A percentile compares a stretch with the other conserved stretches of the same genome.
Evolutionary conservation across 176 grass and related monocot species (phyloP).

Genomic region (Themeda triandra): DNA sequence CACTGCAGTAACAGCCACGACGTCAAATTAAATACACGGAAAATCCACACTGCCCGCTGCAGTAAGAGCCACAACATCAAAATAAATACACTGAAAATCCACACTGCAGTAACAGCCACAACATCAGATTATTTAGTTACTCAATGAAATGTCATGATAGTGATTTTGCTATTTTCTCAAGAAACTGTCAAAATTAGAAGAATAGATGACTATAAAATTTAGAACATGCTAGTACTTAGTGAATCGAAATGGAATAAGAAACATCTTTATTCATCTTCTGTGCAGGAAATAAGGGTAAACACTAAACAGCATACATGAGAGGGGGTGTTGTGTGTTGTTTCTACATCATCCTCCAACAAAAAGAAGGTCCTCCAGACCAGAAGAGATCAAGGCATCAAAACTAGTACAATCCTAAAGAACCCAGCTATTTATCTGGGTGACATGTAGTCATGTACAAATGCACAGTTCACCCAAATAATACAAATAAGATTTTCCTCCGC

Average conservation of each 20-base stretch:
- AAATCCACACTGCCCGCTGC: too few relatives aligned
- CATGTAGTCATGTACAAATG: slow-evolving; percentile 31
- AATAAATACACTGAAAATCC: not conserved
- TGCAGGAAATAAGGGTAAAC: slow-evolving; percentile 23
- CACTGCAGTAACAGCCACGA: too few relatives aligned
- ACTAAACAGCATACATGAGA: not conserved
- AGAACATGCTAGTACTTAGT: not conserved
- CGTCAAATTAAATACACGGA: too few relatives aligned
- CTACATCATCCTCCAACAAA: not conserved
- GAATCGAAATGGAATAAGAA: not conserved
- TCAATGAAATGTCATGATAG: not conserved
- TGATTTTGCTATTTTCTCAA: not conserved
- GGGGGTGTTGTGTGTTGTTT: not conserved
- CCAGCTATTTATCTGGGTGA: not conserved
- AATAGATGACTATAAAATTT: not conserved
- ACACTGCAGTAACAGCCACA: not conserved
- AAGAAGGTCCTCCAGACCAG: not conserved
- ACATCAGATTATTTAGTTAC: not conserved
- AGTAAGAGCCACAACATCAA: too few relatives aligned
- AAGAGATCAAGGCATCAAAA: not conserved
- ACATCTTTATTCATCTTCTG: slow-evolving; percentile 40
- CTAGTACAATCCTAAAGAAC: not conserved
- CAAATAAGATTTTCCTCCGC: not conserved
- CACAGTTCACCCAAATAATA: slow-evolving; percentile 1
- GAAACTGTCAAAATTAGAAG: not conserved